Percentiles rank a stretch among this genome's conserved stretches.
Conservation (phyloP, 768 basidiomycete genomes). For the Chlorophyllum brunneum region DNA sequence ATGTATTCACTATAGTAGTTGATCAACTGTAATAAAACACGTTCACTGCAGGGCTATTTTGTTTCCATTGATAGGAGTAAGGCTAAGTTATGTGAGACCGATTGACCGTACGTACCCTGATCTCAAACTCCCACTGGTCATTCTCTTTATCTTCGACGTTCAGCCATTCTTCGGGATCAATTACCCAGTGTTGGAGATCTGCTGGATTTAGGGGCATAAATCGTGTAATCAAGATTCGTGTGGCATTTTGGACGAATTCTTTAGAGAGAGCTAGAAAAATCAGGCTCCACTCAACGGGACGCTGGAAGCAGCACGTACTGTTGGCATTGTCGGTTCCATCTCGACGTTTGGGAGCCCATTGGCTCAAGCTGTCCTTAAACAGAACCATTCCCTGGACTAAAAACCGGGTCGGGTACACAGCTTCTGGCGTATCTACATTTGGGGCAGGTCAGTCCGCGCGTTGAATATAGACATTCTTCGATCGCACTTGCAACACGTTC, state of each 20-base stretch:
- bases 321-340: slow-evolving; percentile 57
- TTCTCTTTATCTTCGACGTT: slow-evolving; percentile 85
- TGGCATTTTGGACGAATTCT: slow-evolving; percentile 71
- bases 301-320: slow-evolving; percentile 33
- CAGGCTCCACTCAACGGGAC: not conserved
- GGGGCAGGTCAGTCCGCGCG: not conserved
- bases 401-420: slow-evolving; percentile 73
- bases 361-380: slow-evolving; percentile 77
- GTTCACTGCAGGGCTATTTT: slow-evolving; percentile 85
- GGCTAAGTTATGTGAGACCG: too few relatives aligned
- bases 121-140: slow-evolving; percentile 91
- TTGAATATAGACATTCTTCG: not conserved
- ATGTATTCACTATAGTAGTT: slow-evolving; percentile 68
- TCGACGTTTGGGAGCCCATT: slow-evolving; percentile 67
- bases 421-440: slow-evolving; percentile 54
- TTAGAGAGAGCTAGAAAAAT: slow-evolving; percentile 49
- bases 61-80: not conserved
- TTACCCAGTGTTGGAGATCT: slow-evolving; percentile 82
- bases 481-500: slow-evolving; percentile 53
- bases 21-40: slow-evolving; percentile 81
- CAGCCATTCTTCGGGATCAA: slow-evolving; percentile 94
- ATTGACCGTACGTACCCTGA: slow-evolving; percentile 55
- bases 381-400: slow-evolving; percentile 83
- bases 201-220: slow-evolving; percentile 80
- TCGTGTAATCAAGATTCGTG: slow-evolving; percentile 71